These are phyloP conservation scores for Rhynchosporium graminicola DNA, from an alignment of 2,329 filamentous ascomycete species.

Conservation along the genomic window DNA sequence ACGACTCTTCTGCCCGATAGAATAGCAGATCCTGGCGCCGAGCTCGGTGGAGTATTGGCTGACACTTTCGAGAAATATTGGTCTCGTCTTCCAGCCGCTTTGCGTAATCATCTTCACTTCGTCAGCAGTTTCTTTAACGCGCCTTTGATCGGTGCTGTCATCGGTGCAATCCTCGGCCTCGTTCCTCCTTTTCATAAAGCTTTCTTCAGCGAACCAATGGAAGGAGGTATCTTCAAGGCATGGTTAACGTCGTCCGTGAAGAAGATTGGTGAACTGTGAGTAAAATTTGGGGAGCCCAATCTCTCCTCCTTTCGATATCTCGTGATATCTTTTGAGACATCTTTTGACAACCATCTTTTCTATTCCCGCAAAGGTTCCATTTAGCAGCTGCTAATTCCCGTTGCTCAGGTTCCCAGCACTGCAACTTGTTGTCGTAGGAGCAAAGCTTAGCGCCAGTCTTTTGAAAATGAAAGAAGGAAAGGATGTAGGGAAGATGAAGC, in stretches of 20 bases:
- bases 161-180: slow-evolving; percentile 60
- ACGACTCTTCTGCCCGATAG: slow-evolving; percentile 29
- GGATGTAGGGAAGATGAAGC: slow-evolving; percentile 47
- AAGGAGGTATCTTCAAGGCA: slow-evolving; percentile 64
- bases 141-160: slow-evolving; percentile 58
- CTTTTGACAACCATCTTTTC: no score
- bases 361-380: no score
- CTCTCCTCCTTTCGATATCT: no score
- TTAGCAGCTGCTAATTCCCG: no score
- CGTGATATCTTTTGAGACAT: no score
- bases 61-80: slow-evolving; percentile 16
- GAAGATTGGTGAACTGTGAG: slow-evolving; percentile 57
- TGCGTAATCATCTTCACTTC: slow-evolving; percentile 39
- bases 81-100: slow-evolving; percentile 28
- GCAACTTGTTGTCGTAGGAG: slow-evolving; percentile 65
- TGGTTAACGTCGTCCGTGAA: slow-evolving; percentile 64
- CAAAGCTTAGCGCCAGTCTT: slow-evolving; percentile 59
- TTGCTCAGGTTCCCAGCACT: slow-evolving; percentile 54
- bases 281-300: no score
- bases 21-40: slow-evolving; percentile 15
- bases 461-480: slow-evolving; percentile 49
- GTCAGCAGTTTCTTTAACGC: slow-evolving; percentile 56
- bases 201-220: slow-evolving; percentile 58
- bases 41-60: not conserved
- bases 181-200: slow-evolving; percentile 57